Conservation (phyloP, 2,329 filamentous ascomycete genomes). For the Alternaria atra region DNA sequence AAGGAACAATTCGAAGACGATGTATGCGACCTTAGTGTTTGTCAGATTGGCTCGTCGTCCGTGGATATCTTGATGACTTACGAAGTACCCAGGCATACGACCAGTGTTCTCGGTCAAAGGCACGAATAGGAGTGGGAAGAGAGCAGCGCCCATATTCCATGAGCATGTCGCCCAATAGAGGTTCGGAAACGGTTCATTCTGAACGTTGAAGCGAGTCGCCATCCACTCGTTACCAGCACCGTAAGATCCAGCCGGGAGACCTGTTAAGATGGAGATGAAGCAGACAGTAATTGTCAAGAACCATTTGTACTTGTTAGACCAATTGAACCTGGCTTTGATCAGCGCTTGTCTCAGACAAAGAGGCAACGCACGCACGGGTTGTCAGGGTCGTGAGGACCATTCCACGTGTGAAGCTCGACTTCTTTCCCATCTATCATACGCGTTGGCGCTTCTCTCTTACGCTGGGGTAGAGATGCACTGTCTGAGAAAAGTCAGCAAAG, state of each 20-base stretch:
- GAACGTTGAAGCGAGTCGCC: slow-evolving; percentile 47
- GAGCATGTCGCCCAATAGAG: slow-evolving; percentile 51
- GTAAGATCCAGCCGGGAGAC: slow-evolving; percentile 54
- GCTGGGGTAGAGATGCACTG: slow-evolving; percentile 4
- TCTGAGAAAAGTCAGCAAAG: not conserved
- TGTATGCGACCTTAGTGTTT: slow-evolving; percentile 43
- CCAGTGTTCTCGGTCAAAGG: slow-evolving; percentile 55
- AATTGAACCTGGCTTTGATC: slow-evolving; percentile 48
- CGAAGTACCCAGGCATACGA: slow-evolving; percentile 57
- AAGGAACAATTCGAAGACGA: slow-evolving; percentile 53
- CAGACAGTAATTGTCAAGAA: slow-evolving; percentile 53
- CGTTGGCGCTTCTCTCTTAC: slow-evolving; percentile 10
- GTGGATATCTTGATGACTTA: slow-evolving; percentile 5
- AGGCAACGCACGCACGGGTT: slow-evolving; percentile 27
- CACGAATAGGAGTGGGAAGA: slow-evolving; percentile 53
- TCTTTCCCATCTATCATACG: slow-evolving; percentile 30
- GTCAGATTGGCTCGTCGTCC: not conserved
- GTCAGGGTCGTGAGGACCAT: slow-evolving; percentile 33
- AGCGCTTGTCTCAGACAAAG: too few species aligned
- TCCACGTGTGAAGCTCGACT: slow-evolving; percentile 36
- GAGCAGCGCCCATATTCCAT: slow-evolving; percentile 53
- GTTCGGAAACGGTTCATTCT: slow-evolving; percentile 50
- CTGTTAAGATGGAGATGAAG: slow-evolving; percentile 55
- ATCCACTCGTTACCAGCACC: slow-evolving; percentile 49
- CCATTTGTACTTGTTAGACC: slow-evolving; percentile 54